phyloP scores from a whole-genome alignment of 1,284 basidiomycete genomes.

The Ceratobasidium sp. region DNA sequence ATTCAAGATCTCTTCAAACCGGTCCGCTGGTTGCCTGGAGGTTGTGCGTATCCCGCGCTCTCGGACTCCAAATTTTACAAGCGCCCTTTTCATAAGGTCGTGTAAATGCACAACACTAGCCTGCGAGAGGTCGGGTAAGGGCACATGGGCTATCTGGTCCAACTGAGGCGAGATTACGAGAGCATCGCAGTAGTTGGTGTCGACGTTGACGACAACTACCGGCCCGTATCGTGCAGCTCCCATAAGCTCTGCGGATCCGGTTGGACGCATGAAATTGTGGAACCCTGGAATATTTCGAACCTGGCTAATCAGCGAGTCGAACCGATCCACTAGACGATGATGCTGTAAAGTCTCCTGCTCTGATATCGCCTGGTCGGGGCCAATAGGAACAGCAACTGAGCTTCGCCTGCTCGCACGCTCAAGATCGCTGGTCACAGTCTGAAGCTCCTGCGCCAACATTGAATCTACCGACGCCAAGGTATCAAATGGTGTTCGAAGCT shows the following conservation, averaged over 20 bases:
- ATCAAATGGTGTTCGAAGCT: conserved; percentile 14
- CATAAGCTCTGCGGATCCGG: conserved; percentile 11
- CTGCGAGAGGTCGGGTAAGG: conserved; percentile 12
- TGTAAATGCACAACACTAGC: neutral
- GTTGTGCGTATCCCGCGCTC: neutral
- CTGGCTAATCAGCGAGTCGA: conserved; percentile 36
- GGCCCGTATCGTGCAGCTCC: conserved; percentile 27
- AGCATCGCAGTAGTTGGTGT: conserved; percentile 37
- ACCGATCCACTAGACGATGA: conserved; percentile 17
- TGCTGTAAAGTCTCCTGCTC: neutral
- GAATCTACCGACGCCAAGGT: neutral
- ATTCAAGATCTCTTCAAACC: neutral
- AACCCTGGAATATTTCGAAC: conserved; percentile 41
- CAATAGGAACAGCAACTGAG: neutral
- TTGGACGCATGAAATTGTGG: conserved; percentile 42
- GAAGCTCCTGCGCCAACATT: conserved; percentile 6
- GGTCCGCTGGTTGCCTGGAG: neutral
- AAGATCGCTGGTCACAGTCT: neutral
- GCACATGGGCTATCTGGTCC: conserved; percentile 7
- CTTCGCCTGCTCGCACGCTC: neutral
- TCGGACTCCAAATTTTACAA: too few relatives aligned
- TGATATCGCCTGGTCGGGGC: too few relatives aligned
- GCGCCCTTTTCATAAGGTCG: neutral
- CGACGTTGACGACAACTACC: conserved; percentile 45
- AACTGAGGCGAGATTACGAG: conserved; percentile 12